phyloP scores from a whole-genome alignment of 768 basidiomycete genomes.

The Lactarius hatsudake region DNA sequence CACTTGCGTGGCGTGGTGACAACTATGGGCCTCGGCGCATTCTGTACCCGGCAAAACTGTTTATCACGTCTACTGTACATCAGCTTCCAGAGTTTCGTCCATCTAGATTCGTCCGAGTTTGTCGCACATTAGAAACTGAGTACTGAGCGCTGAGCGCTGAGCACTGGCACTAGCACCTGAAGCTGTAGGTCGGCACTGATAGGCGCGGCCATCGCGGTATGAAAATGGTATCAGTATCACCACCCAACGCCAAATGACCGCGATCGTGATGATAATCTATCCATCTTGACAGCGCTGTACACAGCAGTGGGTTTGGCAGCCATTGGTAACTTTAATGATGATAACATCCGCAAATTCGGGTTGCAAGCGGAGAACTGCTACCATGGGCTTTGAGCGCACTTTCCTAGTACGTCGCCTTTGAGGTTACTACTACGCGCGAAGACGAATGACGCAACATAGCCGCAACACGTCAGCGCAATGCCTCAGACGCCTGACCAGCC shows the following conservation, averaged over 20 bases:
- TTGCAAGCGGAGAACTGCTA: not conserved
- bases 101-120: not conserved
- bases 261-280: not conserved
- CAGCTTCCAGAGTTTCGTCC: not conserved
- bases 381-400: not conserved
- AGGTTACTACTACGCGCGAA: not conserved
- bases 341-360: not conserved
- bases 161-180: not conserved
- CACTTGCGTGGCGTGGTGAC: not conserved
- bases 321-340: not conserved
- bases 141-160: not conserved
- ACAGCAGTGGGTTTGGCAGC: not conserved
- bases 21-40: too few relatives aligned
- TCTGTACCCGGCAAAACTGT: not conserved
- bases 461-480: not conserved
- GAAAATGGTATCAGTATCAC: not conserved
- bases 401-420: not conserved
- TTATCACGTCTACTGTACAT: not conserved
- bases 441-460: not conserved
- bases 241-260: not conserved
- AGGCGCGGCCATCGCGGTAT: not conserved
- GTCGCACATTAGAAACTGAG: not conserved
- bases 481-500: not conserved
- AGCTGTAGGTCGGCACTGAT: not conserved
- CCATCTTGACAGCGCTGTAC: not conserved